Percentiles rank a stretch among this genome's conserved stretches.
Conservation (phyloP, 345 rosid genomes). For the Orychophragmus violaceus region DNA sequence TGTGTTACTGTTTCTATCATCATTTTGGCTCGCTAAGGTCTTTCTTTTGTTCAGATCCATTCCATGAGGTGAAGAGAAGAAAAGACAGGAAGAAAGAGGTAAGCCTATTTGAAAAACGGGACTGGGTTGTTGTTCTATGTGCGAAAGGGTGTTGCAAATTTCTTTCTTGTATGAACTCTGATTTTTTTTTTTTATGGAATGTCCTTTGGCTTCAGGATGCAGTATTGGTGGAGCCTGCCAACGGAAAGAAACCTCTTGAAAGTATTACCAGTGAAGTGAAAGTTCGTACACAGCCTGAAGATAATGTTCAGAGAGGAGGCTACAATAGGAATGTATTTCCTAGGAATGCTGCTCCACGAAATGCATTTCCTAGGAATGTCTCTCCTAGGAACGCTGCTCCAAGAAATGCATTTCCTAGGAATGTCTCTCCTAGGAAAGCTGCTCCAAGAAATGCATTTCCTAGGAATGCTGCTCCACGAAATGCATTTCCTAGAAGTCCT, state of each 20-base stretch:
- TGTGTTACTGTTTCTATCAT: neutral
- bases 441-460: neutral
- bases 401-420: neutral
- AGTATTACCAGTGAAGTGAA: neutral
- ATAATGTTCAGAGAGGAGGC: neutral
- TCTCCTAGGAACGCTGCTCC: neutral
- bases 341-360: neutral
- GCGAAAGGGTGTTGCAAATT: neutral
- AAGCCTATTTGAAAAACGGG: neutral
- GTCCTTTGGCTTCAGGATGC: neutral
- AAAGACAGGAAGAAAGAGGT: constrained; percentile 5
- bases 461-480: neutral
- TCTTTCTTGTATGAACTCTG: neutral
- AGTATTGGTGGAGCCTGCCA: neutral
- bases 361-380: neutral
- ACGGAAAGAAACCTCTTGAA: neutral
- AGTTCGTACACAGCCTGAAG: neutral
- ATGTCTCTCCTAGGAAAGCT: neutral
- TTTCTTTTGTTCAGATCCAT: neutral
- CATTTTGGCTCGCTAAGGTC: neutral
- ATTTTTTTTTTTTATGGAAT: neutral
- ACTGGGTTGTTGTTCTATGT: neutral
- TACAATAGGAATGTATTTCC: neutral
- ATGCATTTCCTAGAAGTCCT: neutral
- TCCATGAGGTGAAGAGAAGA: constrained; percentile 4